phyloP scores from a whole-genome alignment of 2,329 filamentous ascomycete genomes.

The Phaeoacremonium minimum region DNA sequence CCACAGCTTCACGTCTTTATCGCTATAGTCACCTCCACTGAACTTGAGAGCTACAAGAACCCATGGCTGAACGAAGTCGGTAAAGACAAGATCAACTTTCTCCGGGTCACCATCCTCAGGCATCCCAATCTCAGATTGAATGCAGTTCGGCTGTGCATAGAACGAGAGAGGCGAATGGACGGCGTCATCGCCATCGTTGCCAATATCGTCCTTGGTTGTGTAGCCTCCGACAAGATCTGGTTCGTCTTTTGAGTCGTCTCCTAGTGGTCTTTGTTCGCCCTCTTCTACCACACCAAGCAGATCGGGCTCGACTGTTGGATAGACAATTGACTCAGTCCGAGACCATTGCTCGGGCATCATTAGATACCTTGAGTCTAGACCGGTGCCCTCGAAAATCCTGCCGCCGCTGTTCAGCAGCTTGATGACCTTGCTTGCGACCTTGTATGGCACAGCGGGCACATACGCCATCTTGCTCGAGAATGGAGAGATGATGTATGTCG shows the following conservation, averaged over 20 bases:
- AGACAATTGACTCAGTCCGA: constrained; percentile 16
- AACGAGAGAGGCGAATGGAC: constrained; percentile 71
- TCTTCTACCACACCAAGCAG: constrained; percentile 3
- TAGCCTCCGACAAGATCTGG: constrained; percentile 63
- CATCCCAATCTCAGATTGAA: constrained; percentile 67
- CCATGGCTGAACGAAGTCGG: constrained; percentile 86
- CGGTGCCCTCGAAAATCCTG: constrained; percentile 36
- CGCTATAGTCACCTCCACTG: constrained; percentile 44
- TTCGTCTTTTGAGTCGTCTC: constrained; percentile 20
- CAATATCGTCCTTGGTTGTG: constrained; percentile 82
- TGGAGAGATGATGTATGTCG: constrained; percentile 80
- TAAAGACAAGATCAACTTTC: constrained; percentile 81
- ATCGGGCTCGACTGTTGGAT: constrained; percentile 13
- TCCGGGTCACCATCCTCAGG: constrained; percentile 53
- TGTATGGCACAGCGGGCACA: constrained; percentile 77
- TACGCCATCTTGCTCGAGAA: constrained; percentile 77
- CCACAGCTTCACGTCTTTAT: constrained; percentile 45
- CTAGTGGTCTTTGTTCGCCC: constrained; percentile 23
- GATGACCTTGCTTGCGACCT: constrained; percentile 66
- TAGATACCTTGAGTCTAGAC: constrained; percentile 39
- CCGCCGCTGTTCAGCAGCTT: constrained; percentile 51
- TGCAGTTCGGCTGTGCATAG: constrained; percentile 77
- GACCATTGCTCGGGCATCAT: constrained; percentile 42
- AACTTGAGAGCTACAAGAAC: constrained; percentile 69
- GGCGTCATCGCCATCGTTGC: constrained; percentile 85